These are phyloP conservation scores for Discostella stelligeroides DNA, from an alignment of 108 stramenopile species.

Conservation along the genomic window DNA sequence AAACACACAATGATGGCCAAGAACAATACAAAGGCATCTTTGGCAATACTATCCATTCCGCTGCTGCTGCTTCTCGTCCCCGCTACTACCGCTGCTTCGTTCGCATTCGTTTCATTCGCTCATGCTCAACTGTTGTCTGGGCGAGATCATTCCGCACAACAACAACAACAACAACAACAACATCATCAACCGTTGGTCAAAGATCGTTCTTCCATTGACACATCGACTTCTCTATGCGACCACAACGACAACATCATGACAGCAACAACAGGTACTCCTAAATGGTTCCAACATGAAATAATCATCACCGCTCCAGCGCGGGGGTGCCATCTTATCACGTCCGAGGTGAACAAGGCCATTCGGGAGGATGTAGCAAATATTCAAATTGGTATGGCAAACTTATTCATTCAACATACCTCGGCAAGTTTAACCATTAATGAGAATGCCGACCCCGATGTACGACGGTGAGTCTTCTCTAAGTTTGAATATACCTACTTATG, in stretches of 20 bases:
- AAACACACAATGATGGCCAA: too few species aligned
- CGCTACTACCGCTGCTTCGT: constrained; percentile 3
- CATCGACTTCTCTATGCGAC: neutral
- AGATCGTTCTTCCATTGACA: neutral
- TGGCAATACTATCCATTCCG: constrained; percentile 27
- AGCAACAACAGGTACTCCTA: constrained; percentile 32
- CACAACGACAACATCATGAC: constrained; percentile 3
- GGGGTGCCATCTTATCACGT: constrained; percentile 94
- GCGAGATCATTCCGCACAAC: neutral
- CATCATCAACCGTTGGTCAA: neutral
- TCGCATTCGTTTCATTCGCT: constrained; percentile 20
- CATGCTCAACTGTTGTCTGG: neutral
- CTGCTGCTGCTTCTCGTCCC: constrained; percentile 8
- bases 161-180: neutral
- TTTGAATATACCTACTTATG: constrained; percentile 93
- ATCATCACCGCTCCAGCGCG: constrained; percentile 87
- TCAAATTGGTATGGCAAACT: constrained; percentile 90
- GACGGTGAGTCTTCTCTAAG: constrained; percentile 54
- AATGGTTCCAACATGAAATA: constrained; percentile 90
- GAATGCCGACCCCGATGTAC: constrained; percentile 93
- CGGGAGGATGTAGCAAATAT: constrained; percentile 69
- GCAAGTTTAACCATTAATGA: constrained; percentile 93
- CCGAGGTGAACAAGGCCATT: constrained; percentile 77
- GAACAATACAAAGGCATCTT: too few species aligned
- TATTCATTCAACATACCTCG: constrained; percentile 93